Conservation (phyloP, 2,329 filamentous ascomycete species). For the Madurella mycetomatis region DNA sequence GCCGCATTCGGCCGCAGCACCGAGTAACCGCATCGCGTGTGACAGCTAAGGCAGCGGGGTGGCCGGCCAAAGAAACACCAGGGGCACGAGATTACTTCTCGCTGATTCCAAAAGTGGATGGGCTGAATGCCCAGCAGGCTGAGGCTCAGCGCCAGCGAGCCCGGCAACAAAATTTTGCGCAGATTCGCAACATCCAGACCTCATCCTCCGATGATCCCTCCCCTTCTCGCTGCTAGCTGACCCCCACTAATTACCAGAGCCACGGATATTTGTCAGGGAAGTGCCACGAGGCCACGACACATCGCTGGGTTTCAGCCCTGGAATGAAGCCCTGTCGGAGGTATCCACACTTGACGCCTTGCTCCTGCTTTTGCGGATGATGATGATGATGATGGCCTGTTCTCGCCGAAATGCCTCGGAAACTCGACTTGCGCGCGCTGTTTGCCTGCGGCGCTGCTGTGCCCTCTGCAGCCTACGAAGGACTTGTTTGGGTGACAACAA, state of each 20-base stretch:
- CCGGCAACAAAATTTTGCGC: constrained; percentile 1
- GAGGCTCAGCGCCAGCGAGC: too few species aligned
- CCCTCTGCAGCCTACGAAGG: too few species aligned
- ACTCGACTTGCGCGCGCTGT: too few species aligned
- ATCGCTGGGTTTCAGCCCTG: constrained; percentile 17
- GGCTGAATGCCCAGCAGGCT: too few species aligned
- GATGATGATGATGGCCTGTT: too few species aligned
- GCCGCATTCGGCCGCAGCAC: too few species aligned
- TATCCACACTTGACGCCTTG: not conserved
- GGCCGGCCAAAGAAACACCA: not conserved
- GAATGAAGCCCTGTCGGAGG: not conserved
- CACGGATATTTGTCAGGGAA: constrained; percentile 14
- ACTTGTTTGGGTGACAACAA: too few species aligned
- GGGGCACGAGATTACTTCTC: not conserved
- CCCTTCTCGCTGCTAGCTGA: constrained; percentile 7
- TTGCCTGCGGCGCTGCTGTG: too few species aligned
- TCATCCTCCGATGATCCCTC: constrained; percentile 8
- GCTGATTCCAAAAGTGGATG: not conserved
- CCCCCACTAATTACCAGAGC: constrained; percentile 17
- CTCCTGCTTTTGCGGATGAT: too few species aligned
- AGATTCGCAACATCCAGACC: constrained; percentile 7
- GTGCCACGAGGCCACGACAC: constrained; percentile 18
- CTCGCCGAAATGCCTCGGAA: too few species aligned
- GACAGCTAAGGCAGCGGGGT: too few species aligned
- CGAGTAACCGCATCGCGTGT: too few species aligned